A percentile compares a stretch with the other conserved stretches of the same genome.
Evolutionary conservation across 2,329 filamentous ascomycete species (phyloP).

Genomic region (Erysiphe neolycopersici): DNA sequence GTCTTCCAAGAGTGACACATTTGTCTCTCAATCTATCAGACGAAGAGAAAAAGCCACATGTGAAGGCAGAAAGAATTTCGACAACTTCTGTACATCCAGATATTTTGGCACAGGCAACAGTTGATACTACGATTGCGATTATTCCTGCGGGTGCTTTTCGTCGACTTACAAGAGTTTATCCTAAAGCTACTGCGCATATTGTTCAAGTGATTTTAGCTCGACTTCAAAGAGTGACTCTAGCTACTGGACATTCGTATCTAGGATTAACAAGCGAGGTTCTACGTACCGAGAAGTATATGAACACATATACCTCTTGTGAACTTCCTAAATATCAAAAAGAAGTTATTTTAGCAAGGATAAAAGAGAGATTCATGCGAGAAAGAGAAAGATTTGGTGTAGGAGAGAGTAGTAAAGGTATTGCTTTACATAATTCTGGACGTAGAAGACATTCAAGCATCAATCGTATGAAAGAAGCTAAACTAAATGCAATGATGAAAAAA

Average conservation of each 20-base stretch:
- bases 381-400: slow-evolving; percentile 57
- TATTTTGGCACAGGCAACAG: slow-evolving; percentile 82
- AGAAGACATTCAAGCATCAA: slow-evolving; percentile 44
- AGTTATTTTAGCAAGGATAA: slow-evolving; percentile 54
- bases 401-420: slow-evolving; percentile 76
- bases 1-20: slow-evolving; percentile 39
- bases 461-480: slow-evolving; percentile 49
- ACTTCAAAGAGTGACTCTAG: slow-evolving; percentile 78
- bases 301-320: slow-evolving; percentile 74
- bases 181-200: slow-evolving; percentile 88
- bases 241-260: slow-evolving; percentile 83
- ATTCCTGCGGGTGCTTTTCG: slow-evolving; percentile 93
- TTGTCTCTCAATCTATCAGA: slow-evolving; percentile 35
- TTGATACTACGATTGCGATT: slow-evolving; percentile 93
- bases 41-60: slow-evolving; percentile 7
- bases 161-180: slow-evolving; percentile 75
- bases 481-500: background rate
- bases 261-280: slow-evolving; percentile 78
- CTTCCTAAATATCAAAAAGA: slow-evolving; percentile 76
- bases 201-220: slow-evolving; percentile 92
- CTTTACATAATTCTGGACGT: slow-evolving; percentile 54
- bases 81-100: slow-evolving; percentile 78
- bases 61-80: slow-evolving; percentile 18
- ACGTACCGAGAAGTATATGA: slow-evolving; percentile 79
- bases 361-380: slow-evolving; percentile 77